Percentiles rank a stretch among this genome's conserved stretches.
Conservation (phyloP, 2,329 filamentous ascomycete species). For the Calycina herbarum region DNA sequence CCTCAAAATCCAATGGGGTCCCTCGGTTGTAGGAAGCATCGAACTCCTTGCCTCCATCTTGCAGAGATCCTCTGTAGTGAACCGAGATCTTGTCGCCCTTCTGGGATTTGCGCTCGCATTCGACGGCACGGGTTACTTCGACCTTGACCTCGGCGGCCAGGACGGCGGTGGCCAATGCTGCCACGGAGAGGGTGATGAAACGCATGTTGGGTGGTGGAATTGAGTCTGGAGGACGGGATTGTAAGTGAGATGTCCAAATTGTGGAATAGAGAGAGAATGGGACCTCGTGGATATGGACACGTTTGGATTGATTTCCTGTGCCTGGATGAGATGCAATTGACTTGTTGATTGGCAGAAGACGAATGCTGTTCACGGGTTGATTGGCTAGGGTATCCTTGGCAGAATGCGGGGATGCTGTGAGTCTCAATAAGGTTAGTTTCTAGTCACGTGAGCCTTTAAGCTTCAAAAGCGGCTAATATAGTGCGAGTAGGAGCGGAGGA, state of each 20-base stretch:
- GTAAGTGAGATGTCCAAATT: not conserved
- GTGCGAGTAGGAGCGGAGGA: not conserved
- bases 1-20: constrained; percentile 72
- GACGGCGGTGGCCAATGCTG: constrained; percentile 32
- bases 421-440: not conserved
- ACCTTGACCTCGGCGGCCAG: constrained; percentile 61
- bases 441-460: no score
- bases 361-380: not conserved
- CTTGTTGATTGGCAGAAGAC: not conserved
- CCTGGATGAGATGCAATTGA: not conserved
- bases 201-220: constrained; percentile 32
- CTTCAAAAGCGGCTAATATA: not conserved
- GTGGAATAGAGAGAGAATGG: no score
- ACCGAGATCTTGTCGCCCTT: constrained; percentile 80
- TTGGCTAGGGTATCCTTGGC: not conserved
- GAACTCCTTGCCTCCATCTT: constrained; percentile 73
- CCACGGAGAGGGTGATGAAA: constrained; percentile 35
- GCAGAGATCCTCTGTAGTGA: constrained; percentile 84
- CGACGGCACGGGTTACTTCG: constrained; percentile 70
- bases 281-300: constrained; percentile 8
- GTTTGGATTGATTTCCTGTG: constrained; percentile 4
- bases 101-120: constrained; percentile 76
- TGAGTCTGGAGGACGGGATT: not conserved
- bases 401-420: not conserved
- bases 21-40: constrained; percentile 82